These are phyloP conservation scores for Eucalyptus viminalis DNA, from an alignment of 345 rosid species.

Conservation along the genomic window DNA sequence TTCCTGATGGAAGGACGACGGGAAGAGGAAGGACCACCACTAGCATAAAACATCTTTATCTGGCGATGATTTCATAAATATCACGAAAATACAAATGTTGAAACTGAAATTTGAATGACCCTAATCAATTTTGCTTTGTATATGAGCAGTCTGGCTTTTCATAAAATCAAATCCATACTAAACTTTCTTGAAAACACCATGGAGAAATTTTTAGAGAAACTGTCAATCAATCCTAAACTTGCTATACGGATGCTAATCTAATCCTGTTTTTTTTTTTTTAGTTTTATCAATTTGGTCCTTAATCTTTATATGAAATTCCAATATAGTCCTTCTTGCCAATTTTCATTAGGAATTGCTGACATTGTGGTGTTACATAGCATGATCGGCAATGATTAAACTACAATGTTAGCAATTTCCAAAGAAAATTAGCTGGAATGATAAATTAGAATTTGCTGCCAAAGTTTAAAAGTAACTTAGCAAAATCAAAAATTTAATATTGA, in stretches of 20 bases:
- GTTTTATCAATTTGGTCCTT: background rate
- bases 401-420: too few relatives aligned
- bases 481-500: too few relatives aligned
- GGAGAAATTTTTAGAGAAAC: background rate
- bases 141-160: background rate
- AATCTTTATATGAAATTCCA: background rate
- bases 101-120: background rate
- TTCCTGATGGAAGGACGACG: background rate
- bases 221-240: background rate
- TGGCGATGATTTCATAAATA: background rate
- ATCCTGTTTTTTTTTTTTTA: too few relatives aligned
- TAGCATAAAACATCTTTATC: background rate
- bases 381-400: background rate
- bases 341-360: too few relatives aligned
- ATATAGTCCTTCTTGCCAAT: background rate
- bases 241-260: too few relatives aligned
- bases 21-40: background rate
- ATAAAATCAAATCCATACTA: background rate
- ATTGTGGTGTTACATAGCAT: too few relatives aligned
- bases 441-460: too few relatives aligned
- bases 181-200: background rate
- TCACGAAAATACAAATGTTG: background rate
- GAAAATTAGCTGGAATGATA: too few relatives aligned
- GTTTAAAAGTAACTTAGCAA: too few relatives aligned
- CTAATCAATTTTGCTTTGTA: background rate